phyloP scores from a whole-genome alignment of 1,139 yeast species.

The Geotrichum europaeum region DNA sequence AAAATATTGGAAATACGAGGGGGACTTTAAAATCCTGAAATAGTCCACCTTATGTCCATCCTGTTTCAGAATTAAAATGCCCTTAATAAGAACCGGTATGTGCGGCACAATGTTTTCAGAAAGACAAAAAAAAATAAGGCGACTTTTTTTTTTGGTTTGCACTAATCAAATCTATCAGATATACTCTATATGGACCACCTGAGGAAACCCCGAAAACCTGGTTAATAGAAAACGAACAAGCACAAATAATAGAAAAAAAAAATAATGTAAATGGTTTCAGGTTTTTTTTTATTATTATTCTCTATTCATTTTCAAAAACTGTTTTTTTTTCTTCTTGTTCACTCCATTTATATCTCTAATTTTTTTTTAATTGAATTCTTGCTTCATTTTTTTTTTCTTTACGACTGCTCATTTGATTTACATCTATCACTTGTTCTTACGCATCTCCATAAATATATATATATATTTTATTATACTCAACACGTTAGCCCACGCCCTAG shows the following conservation, averaged over 20 bases:
- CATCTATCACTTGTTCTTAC: background rate
- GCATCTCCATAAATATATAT: too few species aligned
- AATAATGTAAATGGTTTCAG: slow-evolving; percentile 2
- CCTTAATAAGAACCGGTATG: too few species aligned
- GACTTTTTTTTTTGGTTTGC: background rate
- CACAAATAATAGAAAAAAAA: background rate
- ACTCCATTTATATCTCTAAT: background rate
- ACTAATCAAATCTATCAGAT: slow-evolving; percentile 2
- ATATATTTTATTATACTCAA: background rate
- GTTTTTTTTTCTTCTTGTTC: background rate
- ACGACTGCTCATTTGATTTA: background rate
- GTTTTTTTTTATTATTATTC: background rate
- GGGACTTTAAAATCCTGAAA: background rate
- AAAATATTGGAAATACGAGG: background rate
- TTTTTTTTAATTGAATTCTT: background rate
- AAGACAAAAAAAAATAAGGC: background rate
- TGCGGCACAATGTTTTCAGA: background rate
- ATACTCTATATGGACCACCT: background rate
- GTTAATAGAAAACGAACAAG: background rate
- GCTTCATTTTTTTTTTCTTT: background rate
- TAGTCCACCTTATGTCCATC: too few species aligned
- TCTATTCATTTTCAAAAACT: background rate
- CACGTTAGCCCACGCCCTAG: background rate
- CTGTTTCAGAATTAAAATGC: too few species aligned
- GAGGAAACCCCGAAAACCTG: background rate